Conservation (phyloP, 352 stramenopile genomes). For the Plasmopara viticola region DNA sequence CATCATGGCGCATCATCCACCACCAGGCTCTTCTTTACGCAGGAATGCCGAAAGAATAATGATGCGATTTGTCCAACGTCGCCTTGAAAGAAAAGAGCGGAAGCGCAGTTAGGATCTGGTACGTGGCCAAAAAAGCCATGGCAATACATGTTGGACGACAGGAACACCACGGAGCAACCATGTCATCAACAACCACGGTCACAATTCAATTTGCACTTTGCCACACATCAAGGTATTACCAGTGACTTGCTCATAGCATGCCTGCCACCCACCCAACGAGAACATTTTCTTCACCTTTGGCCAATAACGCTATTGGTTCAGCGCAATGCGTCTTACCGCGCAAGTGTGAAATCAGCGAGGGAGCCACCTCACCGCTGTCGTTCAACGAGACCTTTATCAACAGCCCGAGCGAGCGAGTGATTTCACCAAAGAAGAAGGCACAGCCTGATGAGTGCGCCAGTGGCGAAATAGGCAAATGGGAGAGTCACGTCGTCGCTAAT, state of each 20-base stretch:
- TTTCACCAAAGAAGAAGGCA: conserved; percentile 53
- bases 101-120: conserved; percentile 22
- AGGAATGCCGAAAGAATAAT: not conserved
- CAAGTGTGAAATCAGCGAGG: conserved; percentile 40
- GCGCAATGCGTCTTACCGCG: conserved; percentile 26
- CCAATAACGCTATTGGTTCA: conserved; percentile 20
- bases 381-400: conserved; percentile 23
- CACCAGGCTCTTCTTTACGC: not conserved
- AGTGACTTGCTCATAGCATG: conserved; percentile 6
- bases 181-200: not conserved
- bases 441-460: conserved; percentile 11
- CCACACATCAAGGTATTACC: not conserved
- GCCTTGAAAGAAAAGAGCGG: conserved; percentile 25
- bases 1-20: not conserved
- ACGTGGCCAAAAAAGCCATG: conserved; percentile 22
- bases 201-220: conserved; percentile 21
- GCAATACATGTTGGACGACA: conserved; percentile 8
- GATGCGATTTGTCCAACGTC: conserved; percentile 17
- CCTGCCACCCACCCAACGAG: conserved; percentile 5
- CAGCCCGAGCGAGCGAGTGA: conserved; percentile 20
- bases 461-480: conserved; percentile 29
- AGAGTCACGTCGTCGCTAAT: conserved; percentile 19
- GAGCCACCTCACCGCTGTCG: conserved; percentile 24
- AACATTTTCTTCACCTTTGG: conserved; percentile 1
- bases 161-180: not conserved